Evolutionary conservation across 208 protist genomes (phyloP).

Genomic region (Trypanosoma melophagium): DNA sequence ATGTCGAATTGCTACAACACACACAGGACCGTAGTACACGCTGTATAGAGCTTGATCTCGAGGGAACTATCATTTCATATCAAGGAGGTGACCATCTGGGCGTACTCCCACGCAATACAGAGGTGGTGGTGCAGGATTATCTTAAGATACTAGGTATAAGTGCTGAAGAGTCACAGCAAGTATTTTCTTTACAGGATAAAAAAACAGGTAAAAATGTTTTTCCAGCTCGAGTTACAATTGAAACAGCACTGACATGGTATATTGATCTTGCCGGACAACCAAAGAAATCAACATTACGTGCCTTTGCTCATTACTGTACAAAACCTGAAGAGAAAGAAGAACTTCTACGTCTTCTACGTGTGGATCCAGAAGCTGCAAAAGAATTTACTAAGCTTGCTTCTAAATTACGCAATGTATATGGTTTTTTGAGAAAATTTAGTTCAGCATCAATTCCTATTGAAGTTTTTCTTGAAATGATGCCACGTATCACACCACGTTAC

Average conservation of each 20-base stretch:
- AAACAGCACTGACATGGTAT: slow-evolving; percentile 91
- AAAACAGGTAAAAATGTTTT: slow-evolving; percentile 89
- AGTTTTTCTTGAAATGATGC: slow-evolving; percentile 93
- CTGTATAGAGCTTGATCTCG: slow-evolving; percentile 86
- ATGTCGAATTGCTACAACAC: slow-evolving; percentile 75
- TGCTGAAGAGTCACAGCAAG: slow-evolving; percentile 56
- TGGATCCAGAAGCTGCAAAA: slow-evolving; percentile 69
- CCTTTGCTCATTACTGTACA: slow-evolving; percentile 85
- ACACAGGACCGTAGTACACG: slow-evolving; percentile 63
- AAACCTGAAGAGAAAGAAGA: slow-evolving; percentile 73
- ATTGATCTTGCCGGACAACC: slow-evolving; percentile 79
- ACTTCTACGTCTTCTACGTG: slow-evolving; percentile 68
- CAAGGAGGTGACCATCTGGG: slow-evolving; percentile 95
- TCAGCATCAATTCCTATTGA: slow-evolving; percentile 76
- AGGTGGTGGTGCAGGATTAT: slow-evolving; percentile 81
- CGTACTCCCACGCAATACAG: slow-evolving; percentile 90
- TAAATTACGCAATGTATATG: slow-evolving; percentile 76
- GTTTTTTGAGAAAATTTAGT: slow-evolving; percentile 81
- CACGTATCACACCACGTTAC: slow-evolving; percentile 91
- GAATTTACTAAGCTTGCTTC: slow-evolving; percentile 68
- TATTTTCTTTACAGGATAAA: slow-evolving; percentile 85
- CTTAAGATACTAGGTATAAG: slow-evolving; percentile 53
- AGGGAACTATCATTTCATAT: slow-evolving; percentile 86
- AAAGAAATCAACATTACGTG: slow-evolving; percentile 90
- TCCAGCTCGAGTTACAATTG: slow-evolving; percentile 67